phyloP scores from a whole-genome alignment of 129 eudicot genomes.

The Glebionis coronaria region DNA sequence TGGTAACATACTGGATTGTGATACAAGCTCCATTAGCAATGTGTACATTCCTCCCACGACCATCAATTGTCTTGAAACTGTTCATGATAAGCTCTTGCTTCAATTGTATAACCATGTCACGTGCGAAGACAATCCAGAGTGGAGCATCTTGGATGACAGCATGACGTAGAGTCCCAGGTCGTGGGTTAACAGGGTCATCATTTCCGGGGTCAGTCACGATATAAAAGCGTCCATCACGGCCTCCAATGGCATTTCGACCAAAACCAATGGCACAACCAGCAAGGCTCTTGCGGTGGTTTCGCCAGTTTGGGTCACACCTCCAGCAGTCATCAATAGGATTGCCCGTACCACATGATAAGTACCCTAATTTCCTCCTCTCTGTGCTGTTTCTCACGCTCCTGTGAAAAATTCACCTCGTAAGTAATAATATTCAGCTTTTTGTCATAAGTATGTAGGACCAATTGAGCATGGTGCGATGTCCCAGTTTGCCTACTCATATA shows the following conservation, averaged over 20 bases:
- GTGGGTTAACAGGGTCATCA: constrained; percentile 82
- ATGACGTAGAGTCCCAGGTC: constrained; percentile 84
- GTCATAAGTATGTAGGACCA: constrained; percentile 6
- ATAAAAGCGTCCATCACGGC: constrained; percentile 81
- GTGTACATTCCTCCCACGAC: constrained; percentile 88
- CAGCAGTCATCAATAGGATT: constrained; percentile 95
- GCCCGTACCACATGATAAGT: constrained; percentile 79
- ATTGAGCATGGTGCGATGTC: not conserved
- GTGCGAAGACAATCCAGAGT: constrained; percentile 79
- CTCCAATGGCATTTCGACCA: constrained; percentile 89
- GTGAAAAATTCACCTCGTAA: constrained; percentile 13
- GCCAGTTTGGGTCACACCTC: constrained; percentile 91
- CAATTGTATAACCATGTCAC: constrained; percentile 77
- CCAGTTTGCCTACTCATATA: not conserved
- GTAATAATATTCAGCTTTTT: too few species aligned
- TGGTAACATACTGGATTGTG: constrained; percentile 77
- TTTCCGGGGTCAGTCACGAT: constrained; percentile 73
- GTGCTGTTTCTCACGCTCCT: constrained; percentile 81
- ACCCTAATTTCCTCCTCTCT: constrained; percentile 79
- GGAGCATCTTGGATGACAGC: constrained; percentile 90
- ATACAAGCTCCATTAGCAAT: constrained; percentile 87
- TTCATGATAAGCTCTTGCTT: constrained; percentile 92
- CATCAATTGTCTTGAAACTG: constrained; percentile 93
- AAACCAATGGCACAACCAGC: constrained; percentile 95
- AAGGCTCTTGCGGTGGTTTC: constrained; percentile 38